A percentile compares a stretch with the other conserved stretches of the same genome.
These are phyloP conservation scores for Trichoderma atroviride DNA, from an alignment of 2,329 filamentous ascomycete species.

Conservation along the genomic window DNA sequence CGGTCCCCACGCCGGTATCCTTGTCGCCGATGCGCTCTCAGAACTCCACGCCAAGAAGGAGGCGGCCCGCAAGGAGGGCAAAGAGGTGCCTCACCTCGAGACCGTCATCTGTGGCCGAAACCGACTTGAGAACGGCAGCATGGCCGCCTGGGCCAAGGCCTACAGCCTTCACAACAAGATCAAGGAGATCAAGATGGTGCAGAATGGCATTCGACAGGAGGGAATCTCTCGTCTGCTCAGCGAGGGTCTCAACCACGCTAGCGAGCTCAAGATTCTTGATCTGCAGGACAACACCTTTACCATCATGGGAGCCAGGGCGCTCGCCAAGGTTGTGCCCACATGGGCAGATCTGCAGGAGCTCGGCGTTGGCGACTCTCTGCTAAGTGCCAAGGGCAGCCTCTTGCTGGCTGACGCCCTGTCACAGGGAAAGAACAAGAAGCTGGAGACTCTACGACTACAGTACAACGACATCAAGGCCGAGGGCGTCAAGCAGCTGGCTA, in stretches of 20 bases:
- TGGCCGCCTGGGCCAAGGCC: conserved; percentile 90
- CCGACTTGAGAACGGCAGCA: conserved; percentile 91
- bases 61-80: conserved; percentile 69
- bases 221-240: conserved; percentile 82
- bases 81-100: conserved; percentile 80
- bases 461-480: conserved; percentile 90
- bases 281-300: conserved; percentile 99
- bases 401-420: conserved; percentile 73
- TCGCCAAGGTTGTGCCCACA: conserved; percentile 71
- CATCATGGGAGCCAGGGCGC: conserved; percentile 72
- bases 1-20: conserved; percentile 84
- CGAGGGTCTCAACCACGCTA: conserved; percentile 73
- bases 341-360: conserved; percentile 82
- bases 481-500: conserved; percentile 71
- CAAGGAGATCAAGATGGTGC: conserved; percentile 91
- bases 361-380: conserved; percentile 83
- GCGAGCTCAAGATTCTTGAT: conserved; percentile 74
- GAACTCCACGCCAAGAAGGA: conserved; percentile 83
- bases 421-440: conserved; percentile 73
- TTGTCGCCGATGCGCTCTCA: conserved; percentile 85
- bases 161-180: conserved; percentile 82
- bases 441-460: conserved; percentile 82
- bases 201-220: conserved; percentile 95
- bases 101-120: conserved; percentile 98
- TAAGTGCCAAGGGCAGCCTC: conserved; percentile 75